Conservation (phyloP, 345 rosid species). For the Sonneratia caseolaris region DNA sequence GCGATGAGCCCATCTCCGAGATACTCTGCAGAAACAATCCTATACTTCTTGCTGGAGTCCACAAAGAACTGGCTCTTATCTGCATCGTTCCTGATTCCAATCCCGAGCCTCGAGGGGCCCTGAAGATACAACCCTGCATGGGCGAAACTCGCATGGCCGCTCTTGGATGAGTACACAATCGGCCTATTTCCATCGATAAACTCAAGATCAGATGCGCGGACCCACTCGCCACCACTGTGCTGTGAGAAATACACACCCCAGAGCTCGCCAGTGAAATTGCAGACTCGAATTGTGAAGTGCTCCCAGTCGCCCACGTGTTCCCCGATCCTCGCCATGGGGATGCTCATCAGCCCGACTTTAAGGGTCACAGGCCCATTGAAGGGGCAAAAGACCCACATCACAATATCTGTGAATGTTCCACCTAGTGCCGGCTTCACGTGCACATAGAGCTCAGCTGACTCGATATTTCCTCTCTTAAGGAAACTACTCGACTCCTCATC, state of each 20-base stretch:
- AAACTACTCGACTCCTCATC: constrained; percentile 37
- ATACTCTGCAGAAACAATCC: constrained; percentile 66
- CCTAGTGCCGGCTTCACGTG: constrained; percentile 84
- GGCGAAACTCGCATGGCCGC: constrained; percentile 83
- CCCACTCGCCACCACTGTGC: constrained; percentile 87
- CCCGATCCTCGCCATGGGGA: constrained; percentile 62
- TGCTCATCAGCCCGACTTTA: constrained; percentile 59
- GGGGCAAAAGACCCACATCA: constrained; percentile 93
- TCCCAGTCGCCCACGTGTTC: constrained; percentile 90
- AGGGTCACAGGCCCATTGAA: constrained; percentile 88
- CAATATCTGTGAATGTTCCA: constrained; percentile 83
- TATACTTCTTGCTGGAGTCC: constrained; percentile 67
- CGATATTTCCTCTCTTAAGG: constrained; percentile 53
- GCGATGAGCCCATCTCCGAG: constrained; percentile 44
- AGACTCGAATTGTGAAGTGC: constrained; percentile 70
- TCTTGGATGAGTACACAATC: constrained; percentile 65
- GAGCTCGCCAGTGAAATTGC: constrained; percentile 82
- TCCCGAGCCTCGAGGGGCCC: constrained; percentile 66
- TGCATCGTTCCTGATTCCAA: constrained; percentile 66
- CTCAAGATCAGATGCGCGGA: constrained; percentile 55
- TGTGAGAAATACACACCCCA: constrained; percentile 69
- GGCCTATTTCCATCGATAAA: constrained; percentile 52
- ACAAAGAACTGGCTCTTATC: constrained; percentile 40
- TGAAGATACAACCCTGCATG: constrained; percentile 69
- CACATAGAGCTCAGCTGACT: constrained; percentile 72